Evolutionary conservation across 2,329 filamentous ascomycete genomes (phyloP).

Genomic region (Verticillium nubilum): DNA sequence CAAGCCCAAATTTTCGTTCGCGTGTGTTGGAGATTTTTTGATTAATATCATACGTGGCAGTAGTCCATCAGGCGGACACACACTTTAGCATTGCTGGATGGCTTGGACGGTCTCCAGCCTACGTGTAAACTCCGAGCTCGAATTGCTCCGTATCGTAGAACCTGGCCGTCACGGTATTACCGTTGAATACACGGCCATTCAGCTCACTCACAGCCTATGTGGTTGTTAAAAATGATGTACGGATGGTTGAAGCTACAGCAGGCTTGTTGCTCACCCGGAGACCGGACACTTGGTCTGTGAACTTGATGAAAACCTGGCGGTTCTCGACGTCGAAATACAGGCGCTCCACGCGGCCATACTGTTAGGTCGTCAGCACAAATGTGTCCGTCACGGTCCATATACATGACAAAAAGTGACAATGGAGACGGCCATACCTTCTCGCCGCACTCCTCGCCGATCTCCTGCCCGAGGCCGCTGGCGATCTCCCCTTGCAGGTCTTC

Average conservation of each 20-base stretch:
- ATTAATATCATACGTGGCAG: not conserved
- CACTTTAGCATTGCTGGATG: too few species aligned
- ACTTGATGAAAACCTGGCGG: conserved; percentile 83
- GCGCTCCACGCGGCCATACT: conserved; percentile 81
- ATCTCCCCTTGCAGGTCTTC: conserved; percentile 72
- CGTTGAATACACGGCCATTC: conserved; percentile 82
- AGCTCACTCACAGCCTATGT: conserved; percentile 79
- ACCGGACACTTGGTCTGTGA: conserved; percentile 79
- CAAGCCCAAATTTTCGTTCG: not conserved
- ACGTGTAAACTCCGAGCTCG: conserved; percentile 54
- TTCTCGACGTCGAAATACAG: conserved; percentile 65
- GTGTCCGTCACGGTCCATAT: not conserved
- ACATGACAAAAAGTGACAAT: too few species aligned
- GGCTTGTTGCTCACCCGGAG: too few species aligned
- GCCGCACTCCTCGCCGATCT: conserved; percentile 91
- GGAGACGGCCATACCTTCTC: conserved; percentile 68
- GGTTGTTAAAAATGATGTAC: not conserved
- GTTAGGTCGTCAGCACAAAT: not conserved
- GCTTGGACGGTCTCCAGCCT: too few species aligned
- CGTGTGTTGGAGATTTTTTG: not conserved
- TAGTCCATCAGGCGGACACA: too few species aligned
- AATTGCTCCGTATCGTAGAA: conserved; percentile 85
- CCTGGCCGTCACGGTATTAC: conserved; percentile 72
- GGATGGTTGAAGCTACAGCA: conserved; percentile 48
- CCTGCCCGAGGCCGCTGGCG: conserved; percentile 71